phyloP scores from a whole-genome alignment of 1,284 basidiomycete species.

The Xerocomus amazonicus region DNA sequence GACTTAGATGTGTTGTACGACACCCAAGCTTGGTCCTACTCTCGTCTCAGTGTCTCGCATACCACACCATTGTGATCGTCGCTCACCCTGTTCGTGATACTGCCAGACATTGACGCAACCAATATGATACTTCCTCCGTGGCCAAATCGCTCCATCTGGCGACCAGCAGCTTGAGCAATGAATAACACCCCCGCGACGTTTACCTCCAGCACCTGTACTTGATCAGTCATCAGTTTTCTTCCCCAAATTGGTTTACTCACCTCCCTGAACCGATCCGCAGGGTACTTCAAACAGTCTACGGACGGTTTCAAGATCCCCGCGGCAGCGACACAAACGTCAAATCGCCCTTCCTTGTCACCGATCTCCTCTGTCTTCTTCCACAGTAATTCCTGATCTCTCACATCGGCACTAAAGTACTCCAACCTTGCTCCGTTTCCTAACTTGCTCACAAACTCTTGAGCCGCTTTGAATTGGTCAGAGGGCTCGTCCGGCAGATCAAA shows the following conservation, averaged over 20 bases:
- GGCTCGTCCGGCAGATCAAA: conserved; percentile 68
- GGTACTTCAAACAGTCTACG: conserved; percentile 67
- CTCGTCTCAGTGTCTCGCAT: background rate
- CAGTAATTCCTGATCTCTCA: conserved; percentile 56
- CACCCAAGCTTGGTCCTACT: conserved; percentile 68
- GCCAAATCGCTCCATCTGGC: conserved; percentile 69
- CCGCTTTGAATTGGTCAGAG: conserved; percentile 62
- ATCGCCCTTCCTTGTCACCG: conserved; percentile 57
- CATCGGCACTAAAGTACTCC: conserved; percentile 65
- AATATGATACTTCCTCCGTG: conserved; percentile 74
- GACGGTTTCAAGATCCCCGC: conserved; percentile 70
- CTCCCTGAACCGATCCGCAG: conserved; percentile 66
- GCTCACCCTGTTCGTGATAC: conserved; percentile 73
- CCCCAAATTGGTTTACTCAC: conserved; percentile 30
- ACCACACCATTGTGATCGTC: background rate
- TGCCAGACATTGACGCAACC: conserved; percentile 85
- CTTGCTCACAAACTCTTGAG: conserved; percentile 49
- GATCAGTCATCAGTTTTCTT: background rate
- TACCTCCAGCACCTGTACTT: conserved; percentile 60
- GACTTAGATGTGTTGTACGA: conserved; percentile 82
- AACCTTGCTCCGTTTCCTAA: conserved; percentile 49
- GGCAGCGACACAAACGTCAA: conserved; percentile 75
- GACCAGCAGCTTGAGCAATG: conserved; percentile 76
- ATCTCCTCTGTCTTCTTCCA: conserved; percentile 58
- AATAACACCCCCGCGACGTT: conserved; percentile 77